Evolutionary conservation across 1,284 basidiomycete genomes (phyloP).

Genomic region (Veloporphyrellus conicus): DNA sequence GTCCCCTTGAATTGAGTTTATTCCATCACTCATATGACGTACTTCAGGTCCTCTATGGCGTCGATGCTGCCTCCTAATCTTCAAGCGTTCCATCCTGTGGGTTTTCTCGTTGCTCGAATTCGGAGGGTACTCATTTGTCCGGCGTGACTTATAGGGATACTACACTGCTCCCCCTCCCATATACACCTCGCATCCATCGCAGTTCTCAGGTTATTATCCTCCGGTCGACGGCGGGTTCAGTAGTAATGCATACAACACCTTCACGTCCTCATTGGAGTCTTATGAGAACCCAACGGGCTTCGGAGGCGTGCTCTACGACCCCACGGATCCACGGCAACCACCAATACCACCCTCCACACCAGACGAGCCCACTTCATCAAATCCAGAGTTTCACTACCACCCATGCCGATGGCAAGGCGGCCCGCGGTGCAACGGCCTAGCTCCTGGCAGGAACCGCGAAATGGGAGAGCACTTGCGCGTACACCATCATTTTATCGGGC

Average conservation of each 20-base stretch:
- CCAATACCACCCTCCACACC: conserved; percentile 17
- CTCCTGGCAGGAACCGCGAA: conserved; percentile 28
- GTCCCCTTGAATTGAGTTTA: conserved; percentile 1
- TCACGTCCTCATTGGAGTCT: background rate
- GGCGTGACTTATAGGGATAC: conserved; percentile 13
- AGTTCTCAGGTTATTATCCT: background rate
- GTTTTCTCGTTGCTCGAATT: background rate
- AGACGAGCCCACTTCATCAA: background rate
- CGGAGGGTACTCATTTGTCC: conserved; percentile 1
- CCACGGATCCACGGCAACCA: conserved; percentile 10
- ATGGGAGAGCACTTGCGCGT: conserved; percentile 27
- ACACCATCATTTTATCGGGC: conserved; percentile 22
- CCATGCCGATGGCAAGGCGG: conserved; percentile 22
- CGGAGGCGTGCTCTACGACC: background rate
- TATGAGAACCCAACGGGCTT: background rate
- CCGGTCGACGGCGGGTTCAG: background rate
- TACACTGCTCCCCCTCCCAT: background rate
- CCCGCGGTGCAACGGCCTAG: conserved; percentile 21
- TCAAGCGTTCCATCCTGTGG: background rate
- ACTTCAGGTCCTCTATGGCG: conserved; percentile 9
- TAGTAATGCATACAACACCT: background rate
- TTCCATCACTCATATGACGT: conserved; percentile 4
- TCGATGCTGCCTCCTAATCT: background rate
- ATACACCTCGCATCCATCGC: background rate
- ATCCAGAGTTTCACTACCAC: conserved; percentile 10